Conservation (phyloP, 2,329 filamentous ascomycete genomes). For the Drechslerella dactyloides region DNA sequence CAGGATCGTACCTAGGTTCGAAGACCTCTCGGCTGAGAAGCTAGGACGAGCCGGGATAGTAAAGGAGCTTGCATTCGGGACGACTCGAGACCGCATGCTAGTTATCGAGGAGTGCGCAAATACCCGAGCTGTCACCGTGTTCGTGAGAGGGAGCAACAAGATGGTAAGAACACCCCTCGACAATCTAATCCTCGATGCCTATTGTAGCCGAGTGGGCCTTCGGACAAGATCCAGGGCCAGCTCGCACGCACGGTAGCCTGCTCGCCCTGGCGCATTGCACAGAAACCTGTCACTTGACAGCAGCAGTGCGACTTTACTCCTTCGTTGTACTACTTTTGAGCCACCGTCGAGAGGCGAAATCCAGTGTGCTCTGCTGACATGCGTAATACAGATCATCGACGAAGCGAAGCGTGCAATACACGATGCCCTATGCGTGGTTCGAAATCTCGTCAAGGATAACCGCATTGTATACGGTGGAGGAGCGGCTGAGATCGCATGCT, state of each 20-base stretch:
- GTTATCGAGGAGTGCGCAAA: slow-evolving; percentile 99
- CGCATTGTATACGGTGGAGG: slow-evolving; percentile 97
- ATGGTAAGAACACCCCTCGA: slow-evolving; percentile 70
- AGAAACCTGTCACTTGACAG: slow-evolving; percentile 49
- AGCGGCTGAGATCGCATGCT: slow-evolving; percentile 96
- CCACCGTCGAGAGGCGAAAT: slow-evolving; percentile 32
- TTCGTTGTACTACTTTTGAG: slow-evolving; percentile 30
- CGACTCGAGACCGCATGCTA: slow-evolving; percentile 98
- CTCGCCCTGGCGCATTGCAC: slow-evolving; percentile 15
- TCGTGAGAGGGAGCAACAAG: slow-evolving; percentile 98
- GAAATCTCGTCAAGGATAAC: slow-evolving; percentile 94
- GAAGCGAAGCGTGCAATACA: slow-evolving; percentile 97
- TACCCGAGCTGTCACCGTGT: slow-evolving; percentile 92
- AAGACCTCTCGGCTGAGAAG: slow-evolving; percentile 89
- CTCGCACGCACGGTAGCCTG: slow-evolving; percentile 17
- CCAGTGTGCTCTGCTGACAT: slow-evolving; percentile 23
- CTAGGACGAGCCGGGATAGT: slow-evolving; percentile 88
- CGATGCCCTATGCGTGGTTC: slow-evolving; percentile 95
- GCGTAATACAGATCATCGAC: slow-evolving; percentile 78
- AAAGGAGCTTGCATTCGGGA: slow-evolving; percentile 94
- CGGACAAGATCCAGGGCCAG: slow-evolving; percentile 2
- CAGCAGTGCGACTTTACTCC: slow-evolving; percentile 33
- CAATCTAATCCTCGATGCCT: neutral
- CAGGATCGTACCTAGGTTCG: slow-evolving; percentile 94
- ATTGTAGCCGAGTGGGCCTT: slow-evolving; percentile 1